Percentiles rank a stretch among this genome's conserved stretches.
These are phyloP conservation scores for Musa schizocarpa DNA, from an alignment of 176 grass and related monocot species.

Conservation along the genomic window DNA sequence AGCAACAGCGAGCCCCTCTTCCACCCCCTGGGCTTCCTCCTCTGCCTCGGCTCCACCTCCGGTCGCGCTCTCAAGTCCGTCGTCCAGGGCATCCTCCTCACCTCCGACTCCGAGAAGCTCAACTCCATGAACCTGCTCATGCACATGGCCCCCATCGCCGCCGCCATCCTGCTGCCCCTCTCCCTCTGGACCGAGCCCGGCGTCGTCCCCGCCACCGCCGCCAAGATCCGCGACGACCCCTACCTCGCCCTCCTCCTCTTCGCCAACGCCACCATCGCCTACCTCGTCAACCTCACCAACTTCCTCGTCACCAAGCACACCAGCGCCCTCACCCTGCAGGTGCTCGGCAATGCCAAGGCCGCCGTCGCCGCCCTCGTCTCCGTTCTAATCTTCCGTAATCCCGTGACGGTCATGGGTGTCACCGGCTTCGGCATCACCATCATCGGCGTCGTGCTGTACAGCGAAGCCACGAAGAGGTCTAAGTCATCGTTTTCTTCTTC, in stretches of 20 bases:
- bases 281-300: conserved; percentile 20
- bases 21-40: conserved; percentile 10
- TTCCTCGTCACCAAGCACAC: conserved; percentile 19
- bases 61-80: conserved; percentile 17
- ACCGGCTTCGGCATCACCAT: conserved; percentile 15
- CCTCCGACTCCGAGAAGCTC: conserved; percentile 14
- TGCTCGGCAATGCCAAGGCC: conserved; percentile 17
- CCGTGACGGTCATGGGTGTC: conserved; percentile 11
- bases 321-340: conserved; percentile 13
- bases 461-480: conserved; percentile 14
- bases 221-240: conserved; percentile 12
- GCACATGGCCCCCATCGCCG: conserved; percentile 19
- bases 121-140: conserved; percentile 19
- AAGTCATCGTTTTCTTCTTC: conserved; percentile 2
- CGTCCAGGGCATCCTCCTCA: conserved; percentile 15
- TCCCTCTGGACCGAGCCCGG: conserved; percentile 8
- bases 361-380: conserved; percentile 17
- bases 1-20: conserved; percentile 20
- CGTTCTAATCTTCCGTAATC: conserved; percentile 16
- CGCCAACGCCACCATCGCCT: conserved; percentile 17
- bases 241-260: conserved; percentile 11
- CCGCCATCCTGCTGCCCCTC: conserved; percentile 5
- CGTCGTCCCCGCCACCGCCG: neutral
- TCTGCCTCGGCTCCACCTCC: conserved; percentile 15
- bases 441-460: conserved; percentile 7